Base-by-base conservation (phyloP, 257 asterid species). In the Dorcoceras hygrometricum region DNA sequence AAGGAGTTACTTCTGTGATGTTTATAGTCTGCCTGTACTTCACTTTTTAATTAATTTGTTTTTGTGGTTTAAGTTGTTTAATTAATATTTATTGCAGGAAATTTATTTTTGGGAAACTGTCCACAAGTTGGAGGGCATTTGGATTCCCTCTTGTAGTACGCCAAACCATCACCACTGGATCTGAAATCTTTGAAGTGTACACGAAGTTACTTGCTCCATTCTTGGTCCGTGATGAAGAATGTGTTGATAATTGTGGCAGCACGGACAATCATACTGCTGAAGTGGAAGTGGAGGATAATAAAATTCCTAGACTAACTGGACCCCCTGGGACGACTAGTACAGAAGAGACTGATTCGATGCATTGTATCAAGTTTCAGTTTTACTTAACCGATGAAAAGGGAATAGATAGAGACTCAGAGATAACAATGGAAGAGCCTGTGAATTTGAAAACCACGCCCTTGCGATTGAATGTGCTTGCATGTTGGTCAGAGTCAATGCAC, bases 131-230 rank as follows among this genome's bases (percentile, higher is more conserved):
- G 95, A 87, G 79, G 81, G 60, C 89, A 68, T 87, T 88, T 62
- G 96, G 99, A 66, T 59, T 90, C 74, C 99, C 97, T 57, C 74
- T 94, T 27, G 81, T 89, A 43, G 78, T 85, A 32, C 79, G 79
- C 58, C 39, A 76, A 72, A 76, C 71, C 76, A 78, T 88, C 77
- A 64, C 78, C 51, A 80, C 74, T 31, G 97, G 95, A 77, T 82
- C 79, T 67, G 91, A 86, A 57, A 73, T 88, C 69, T 68, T 70
- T 50, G 82, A 79, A 71, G 75, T 79, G 43, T 94, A 90, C 70
- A 32, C 63, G 28, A 81, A 80, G 70, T 69, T 84, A 69, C 79
- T 94, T 66, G 71, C 79, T 64, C 94, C 90, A 36, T 88, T 82
- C 86, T 67, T 78, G 75, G 80, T 70, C 59, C 79, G 73, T 50